Evolutionary conservation across 2,329 filamentous ascomycete species (phyloP).

Genomic region (Apiospora malaysiana): DNA sequence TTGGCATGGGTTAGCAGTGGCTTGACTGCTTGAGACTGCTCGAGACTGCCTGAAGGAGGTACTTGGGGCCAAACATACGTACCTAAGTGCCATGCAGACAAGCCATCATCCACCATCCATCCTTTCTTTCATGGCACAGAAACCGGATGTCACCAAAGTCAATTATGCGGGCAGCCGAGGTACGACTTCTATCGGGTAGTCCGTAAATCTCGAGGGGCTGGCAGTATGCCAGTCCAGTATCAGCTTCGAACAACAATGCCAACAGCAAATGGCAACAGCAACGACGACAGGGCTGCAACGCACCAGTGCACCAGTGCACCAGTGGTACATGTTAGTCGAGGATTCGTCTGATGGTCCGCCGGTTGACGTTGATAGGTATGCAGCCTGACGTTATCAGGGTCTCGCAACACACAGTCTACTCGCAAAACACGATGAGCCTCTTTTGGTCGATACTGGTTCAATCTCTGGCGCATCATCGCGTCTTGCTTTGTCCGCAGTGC

Average conservation of each 20-base stretch:
- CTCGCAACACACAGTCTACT: no score
- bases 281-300: not conserved
- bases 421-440: not conserved
- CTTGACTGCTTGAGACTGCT: not conserved
- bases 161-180: not conserved
- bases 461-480: not conserved
- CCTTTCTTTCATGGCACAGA: not conserved
- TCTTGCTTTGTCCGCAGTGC: not conserved
- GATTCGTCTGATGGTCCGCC: not conserved
- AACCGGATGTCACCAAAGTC: constrained; percentile 12
- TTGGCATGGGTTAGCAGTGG: not conserved
- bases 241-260: not conserved
- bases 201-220: not conserved
- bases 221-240: not conserved
- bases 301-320: not conserved
- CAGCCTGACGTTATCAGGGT: not conserved
- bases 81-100: not conserved
- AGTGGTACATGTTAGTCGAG: not conserved
- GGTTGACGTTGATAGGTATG: not conserved
- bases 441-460: not conserved
- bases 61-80: not conserved
- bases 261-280: no score
- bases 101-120: not conserved
- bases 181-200: not conserved
- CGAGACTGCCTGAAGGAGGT: not conserved